A percentile compares a stretch with the other conserved stretches of the same genome.
Conservation (phyloP, 441 rosid genomes). For the Populus hybrid region DNA sequence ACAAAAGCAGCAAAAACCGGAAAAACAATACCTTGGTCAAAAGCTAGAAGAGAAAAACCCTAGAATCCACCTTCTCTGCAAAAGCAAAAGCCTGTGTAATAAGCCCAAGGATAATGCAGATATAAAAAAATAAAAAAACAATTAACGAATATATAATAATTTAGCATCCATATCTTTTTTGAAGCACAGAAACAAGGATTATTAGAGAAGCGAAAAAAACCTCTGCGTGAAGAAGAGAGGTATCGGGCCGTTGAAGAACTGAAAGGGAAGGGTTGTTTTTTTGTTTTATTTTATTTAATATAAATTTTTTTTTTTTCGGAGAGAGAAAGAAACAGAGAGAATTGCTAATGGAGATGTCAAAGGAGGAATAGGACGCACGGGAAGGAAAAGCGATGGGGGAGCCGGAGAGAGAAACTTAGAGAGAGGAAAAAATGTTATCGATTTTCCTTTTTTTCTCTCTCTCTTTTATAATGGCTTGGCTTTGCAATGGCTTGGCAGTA, state of each 20-base stretch:
- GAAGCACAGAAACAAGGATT: neutral
- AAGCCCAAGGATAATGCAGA: slow-evolving; percentile 41
- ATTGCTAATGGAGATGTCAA: slow-evolving; percentile 1
- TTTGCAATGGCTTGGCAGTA: neutral
- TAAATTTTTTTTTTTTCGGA: neutral
- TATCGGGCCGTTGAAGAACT: neutral
- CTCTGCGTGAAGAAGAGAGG: neutral
- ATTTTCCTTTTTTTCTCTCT: neutral
- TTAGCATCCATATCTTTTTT: neutral
- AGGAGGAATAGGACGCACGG: neutral
- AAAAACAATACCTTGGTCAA: slow-evolving; percentile 19
- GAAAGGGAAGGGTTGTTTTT: neutral
- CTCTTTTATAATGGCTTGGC: too few relatives aligned
- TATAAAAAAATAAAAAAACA: neutral
- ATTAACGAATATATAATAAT: slow-evolving; percentile 6
- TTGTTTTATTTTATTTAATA: neutral
- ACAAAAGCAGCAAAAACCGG: slow-evolving; percentile 1
- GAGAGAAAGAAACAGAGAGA: neutral
- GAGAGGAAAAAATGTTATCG: neutral
- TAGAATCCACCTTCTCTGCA: slow-evolving; percentile 28
- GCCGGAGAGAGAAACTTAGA: neutral
- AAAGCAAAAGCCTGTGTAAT: slow-evolving; percentile 35
- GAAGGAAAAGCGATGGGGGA: neutral
- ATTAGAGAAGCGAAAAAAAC: neutral
- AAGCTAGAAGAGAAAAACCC: slow-evolving; percentile 26